Base-by-base conservation (phyloP, 176 grass and related monocot species). In the Tuctoria greenei region DNA sequence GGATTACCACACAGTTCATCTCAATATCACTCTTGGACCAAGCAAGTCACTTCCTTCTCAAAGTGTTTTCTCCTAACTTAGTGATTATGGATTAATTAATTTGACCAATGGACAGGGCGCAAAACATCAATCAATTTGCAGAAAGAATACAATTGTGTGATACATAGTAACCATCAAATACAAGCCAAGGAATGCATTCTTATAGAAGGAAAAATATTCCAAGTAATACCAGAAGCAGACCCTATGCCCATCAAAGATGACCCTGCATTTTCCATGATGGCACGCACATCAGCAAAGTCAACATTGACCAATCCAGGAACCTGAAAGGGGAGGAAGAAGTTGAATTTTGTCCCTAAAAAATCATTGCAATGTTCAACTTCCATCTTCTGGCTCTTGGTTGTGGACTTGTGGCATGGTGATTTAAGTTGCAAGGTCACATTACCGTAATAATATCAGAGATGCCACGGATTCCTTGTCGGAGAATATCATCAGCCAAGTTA, bases 191-290 rank as follows among this genome's bases (percentile, higher is more conserved):
- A 71, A 73, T 25, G 5, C 12, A 57, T 25, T n/a, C 25, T 23
- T 17, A 17, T 4, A 25, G 4, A 39, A 54, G 15, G 50, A 52
- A 71, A 59, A 3, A 21, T 66, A 69, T 66, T 64, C 13, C 65
- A 60, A n/a, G n/a, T n/a, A n/a, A 82, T 84, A 98, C 95, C 95
- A 88, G 95, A 92, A 76, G 89, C 95, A 72, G 81, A 92, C 47
- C 95, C 95, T 81, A 98, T 98, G 72, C 95, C 95, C 95, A 98
- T 98, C 81, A 98, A 85, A 68, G 95, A 98, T 72, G 95, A 98
- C n/a, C 95, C 95, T 70, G 95, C 95, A 88, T 98, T 84, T 84
- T 85, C 69, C 95, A 98, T 92, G 77, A 98, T 94, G 61, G 95
- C 76, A 62, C 91, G 89, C 60, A 98, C 95, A 86, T 98, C 95